These are phyloP conservation scores for Zygoascus biomembranicola DNA, from an alignment of 805 yeast genomes.

Conservation along the genomic window DNA sequence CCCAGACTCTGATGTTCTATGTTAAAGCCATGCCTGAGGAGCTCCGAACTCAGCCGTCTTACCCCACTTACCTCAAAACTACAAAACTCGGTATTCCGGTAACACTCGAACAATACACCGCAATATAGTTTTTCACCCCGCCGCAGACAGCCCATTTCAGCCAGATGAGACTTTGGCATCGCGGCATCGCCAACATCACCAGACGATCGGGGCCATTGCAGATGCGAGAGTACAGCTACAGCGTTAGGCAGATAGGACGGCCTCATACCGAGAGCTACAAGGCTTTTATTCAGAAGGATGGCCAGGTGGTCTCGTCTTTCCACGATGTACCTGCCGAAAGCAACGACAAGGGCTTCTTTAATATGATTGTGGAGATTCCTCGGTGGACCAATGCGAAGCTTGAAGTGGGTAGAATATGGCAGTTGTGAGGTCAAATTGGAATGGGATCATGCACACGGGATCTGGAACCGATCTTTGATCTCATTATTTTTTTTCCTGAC, in stretches of 20 bases:
- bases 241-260: slow-evolving; percentile 80
- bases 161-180: neutral
- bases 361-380: slow-evolving; percentile 88
- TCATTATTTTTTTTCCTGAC: neutral
- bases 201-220: neutral
- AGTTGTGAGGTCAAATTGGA: neutral
- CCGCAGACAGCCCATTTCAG: neutral
- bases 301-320: slow-evolving; percentile 66
- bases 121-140: neutral
- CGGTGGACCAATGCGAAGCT: slow-evolving; percentile 84
- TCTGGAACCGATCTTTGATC: too few species aligned
- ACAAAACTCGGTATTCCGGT: neutral
- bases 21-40: too few species aligned
- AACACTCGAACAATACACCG: neutral
- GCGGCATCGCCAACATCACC: neutral
- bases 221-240: slow-evolving; percentile 30
- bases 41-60: neutral
- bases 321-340: slow-evolving; percentile 77
- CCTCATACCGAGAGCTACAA: slow-evolving; percentile 77
- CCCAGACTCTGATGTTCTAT: too few species aligned
- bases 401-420: slow-evolving; percentile 40
- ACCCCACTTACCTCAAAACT: neutral
- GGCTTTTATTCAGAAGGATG: slow-evolving; percentile 73
- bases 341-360: slow-evolving; percentile 57
- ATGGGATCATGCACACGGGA: neutral